Percentiles rank a stretch among this genome's conserved stretches.
Conservation (phyloP, 768 basidiomycete genomes). For the Sarcodon aspratus region DNA sequence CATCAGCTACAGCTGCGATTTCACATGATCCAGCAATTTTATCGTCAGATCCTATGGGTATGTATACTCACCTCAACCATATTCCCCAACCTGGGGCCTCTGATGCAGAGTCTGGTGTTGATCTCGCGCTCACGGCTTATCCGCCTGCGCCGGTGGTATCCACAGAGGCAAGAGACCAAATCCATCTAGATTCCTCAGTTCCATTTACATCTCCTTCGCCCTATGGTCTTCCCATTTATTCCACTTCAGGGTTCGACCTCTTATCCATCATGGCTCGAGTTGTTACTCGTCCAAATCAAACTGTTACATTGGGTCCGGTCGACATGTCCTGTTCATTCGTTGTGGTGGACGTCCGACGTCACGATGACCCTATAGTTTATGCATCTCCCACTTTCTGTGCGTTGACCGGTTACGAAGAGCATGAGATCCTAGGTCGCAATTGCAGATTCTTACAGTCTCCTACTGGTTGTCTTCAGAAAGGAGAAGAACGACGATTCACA, state of each 20-base stretch:
- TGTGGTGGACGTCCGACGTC: slow-evolving; percentile 73
- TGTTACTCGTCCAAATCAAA: slow-evolving; percentile 60
- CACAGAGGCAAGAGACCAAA: too few species aligned
- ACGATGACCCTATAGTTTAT: slow-evolving; percentile 84
- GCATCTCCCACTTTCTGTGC: slow-evolving; percentile 76
- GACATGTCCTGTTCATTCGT: slow-evolving; percentile 90
- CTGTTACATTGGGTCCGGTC: slow-evolving; percentile 76
- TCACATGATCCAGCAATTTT: too few species aligned
- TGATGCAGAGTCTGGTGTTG: too few species aligned
- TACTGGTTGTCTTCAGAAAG: slow-evolving; percentile 38
- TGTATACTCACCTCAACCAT: too few species aligned
- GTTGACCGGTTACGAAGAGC: slow-evolving; percentile 63
- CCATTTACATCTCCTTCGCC: slow-evolving; percentile 14
- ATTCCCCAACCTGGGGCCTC: too few species aligned
- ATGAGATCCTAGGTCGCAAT: slow-evolving; percentile 79
- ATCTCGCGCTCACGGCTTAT: too few species aligned
- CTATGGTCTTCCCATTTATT: slow-evolving; percentile 58
- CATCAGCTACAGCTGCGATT: too few species aligned
- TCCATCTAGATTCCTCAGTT: slow-evolving; percentile 7
- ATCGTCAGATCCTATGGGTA: too few species aligned
- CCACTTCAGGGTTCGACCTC: slow-evolving; percentile 84
- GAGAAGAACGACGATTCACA: slow-evolving; percentile 44
- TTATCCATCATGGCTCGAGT: slow-evolving; percentile 75
- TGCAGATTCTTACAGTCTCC: slow-evolving; percentile 89
- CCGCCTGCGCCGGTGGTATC: too few species aligned